Evolutionary conservation across 192 early-diverging fungal genomes (phyloP), one percentile per base, ranked within the genome.

Genomic region (Gaertneriomyces sp.): DNA sequence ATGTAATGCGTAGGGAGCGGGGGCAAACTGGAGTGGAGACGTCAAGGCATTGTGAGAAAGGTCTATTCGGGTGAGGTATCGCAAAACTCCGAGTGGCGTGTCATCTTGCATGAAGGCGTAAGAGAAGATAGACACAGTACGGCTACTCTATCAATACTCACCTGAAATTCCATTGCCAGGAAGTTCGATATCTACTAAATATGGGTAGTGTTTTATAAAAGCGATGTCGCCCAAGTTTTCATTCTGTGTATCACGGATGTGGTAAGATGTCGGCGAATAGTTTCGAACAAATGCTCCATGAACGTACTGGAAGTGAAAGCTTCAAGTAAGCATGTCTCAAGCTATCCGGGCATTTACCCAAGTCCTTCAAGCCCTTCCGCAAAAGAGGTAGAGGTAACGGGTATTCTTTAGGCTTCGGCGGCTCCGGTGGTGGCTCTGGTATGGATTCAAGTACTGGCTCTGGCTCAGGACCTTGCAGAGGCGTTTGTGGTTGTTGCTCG

Each of bases 1-100:
- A 61, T 84, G 84, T 3, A 83, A 59, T 60, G 81, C 80, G 76
- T 76, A 79, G 14, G 80, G 76, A 7, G 75, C 61, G 7, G 79
- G 76, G 43, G 67, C 45, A 67, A 75, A 74, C 6, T 17, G 50
- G 16, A 74, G 68, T 1, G 71, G 57, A 14, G 60, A 46, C 10
- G 76, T 58, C 11, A 86, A 69, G 16, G 69, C 60, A 68, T 85
- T 85, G 74, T 75, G 60, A 54, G 79, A 81, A 10, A 82, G 63
- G 62, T 86, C 78, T 25, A 86, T 14, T 42, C 77, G 69, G 6
- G 77, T 69, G 8, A 86, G 71, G 60, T 84, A 78, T 12, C 57
- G 66, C 66, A 80, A 62, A 3, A 45, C 38, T 19, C 64, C 50
- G 10, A 84, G 72, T 10, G 56, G 42, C 0, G 77, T 66, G 6